Conservation (phyloP, 129 eudicot species). For the Centaurea solstitialis region DNA sequence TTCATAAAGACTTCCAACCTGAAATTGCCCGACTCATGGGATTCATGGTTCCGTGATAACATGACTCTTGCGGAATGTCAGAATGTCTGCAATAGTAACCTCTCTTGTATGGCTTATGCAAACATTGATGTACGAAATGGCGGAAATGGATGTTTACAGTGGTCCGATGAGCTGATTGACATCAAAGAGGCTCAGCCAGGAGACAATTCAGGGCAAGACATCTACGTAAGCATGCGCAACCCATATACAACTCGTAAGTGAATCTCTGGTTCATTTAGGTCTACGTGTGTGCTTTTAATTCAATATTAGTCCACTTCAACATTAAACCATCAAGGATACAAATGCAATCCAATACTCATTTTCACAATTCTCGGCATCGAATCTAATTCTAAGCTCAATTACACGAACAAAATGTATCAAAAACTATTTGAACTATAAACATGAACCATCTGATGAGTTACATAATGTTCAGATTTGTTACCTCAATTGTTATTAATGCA, state of each 20-base stretch:
- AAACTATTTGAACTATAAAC: no score
- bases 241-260: neutral
- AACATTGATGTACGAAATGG: slow-evolving; percentile 22
- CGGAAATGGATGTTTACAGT: slow-evolving; percentile 34
- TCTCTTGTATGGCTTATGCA: slow-evolving; percentile 39
- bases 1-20: slow-evolving; percentile 16
- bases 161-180: slow-evolving; percentile 38
- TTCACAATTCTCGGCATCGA: no score
- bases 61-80: slow-evolving; percentile 32
- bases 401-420: no score
- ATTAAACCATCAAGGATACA: no score
- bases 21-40: slow-evolving; percentile 36
- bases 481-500: no score
- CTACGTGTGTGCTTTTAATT: no score
- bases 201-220: slow-evolving; percentile 36
- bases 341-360: no score
- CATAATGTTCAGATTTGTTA: no score
- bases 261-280: neutral
- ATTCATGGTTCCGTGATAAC: slow-evolving; percentile 15
- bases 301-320: no score
- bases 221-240: slow-evolving; percentile 31
- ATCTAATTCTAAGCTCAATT: no score
- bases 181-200: neutral
- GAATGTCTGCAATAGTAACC: slow-evolving; percentile 6
- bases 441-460: no score